Conservation (phyloP, 2,329 filamentous ascomycete species). For the Aspergillus calidoustus region DNA sequence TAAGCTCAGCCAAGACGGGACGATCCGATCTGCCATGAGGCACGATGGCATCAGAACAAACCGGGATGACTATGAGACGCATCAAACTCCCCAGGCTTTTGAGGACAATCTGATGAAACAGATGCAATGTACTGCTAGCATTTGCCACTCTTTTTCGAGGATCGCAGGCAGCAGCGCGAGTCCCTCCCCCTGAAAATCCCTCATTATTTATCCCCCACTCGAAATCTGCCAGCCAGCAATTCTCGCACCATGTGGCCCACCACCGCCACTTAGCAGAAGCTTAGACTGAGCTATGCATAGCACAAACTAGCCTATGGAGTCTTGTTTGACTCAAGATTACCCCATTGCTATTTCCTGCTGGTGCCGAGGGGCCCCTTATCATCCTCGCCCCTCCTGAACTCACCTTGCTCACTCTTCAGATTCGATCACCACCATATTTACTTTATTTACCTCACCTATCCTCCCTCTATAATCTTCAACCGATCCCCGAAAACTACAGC, state of each 20-base stretch:
- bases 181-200: background rate
- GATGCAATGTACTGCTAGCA: no score
- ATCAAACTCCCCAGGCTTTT: no score
- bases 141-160: no score
- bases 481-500: background rate
- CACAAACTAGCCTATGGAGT: background rate
- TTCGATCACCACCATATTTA: background rate
- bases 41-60: background rate
- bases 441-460: background rate
- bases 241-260: background rate
- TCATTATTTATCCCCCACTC: background rate
- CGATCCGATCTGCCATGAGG: constrained; percentile 18
- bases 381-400: background rate
- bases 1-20: constrained; percentile 31
- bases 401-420: background rate
- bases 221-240: background rate
- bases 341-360: background rate
- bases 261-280: constrained; percentile 5
- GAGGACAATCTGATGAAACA: no score
- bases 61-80: background rate
- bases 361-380: background rate
- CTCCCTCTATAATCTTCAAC: background rate
- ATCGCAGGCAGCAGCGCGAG: background rate
- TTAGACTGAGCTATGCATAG: background rate
- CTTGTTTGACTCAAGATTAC: background rate